phyloP scores from a whole-genome alignment of 495 filamentous ascomycete genomes.

The Aspergillus wentii region DNA sequence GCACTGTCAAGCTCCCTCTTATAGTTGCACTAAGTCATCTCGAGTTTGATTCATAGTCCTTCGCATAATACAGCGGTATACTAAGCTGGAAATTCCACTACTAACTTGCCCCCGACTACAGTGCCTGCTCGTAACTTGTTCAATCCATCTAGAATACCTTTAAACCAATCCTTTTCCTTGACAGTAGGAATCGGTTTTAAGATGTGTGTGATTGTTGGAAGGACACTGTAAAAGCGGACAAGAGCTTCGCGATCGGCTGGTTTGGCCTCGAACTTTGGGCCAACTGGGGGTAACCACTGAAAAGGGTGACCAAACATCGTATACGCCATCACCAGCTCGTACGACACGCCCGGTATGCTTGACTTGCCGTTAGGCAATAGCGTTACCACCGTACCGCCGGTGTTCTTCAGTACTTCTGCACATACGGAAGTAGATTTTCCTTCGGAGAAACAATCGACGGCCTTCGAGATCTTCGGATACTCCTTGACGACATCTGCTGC shows the following conservation, averaged over 20 bases:
- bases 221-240: conserved; percentile 10
- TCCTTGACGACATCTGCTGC: no score
- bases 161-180: no score
- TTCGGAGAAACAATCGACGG: conserved; percentile 20
- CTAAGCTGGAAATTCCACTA: no score
- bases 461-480: conserved; percentile 12
- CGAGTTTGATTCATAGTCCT: no score
- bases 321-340: conserved; percentile 14
- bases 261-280: conserved; percentile 12
- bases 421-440: conserved; percentile 16
- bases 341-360: conserved; percentile 4
- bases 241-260: conserved; percentile 11
- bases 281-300: conserved; percentile 14
- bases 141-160: no score
- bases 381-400: conserved; percentile 15
- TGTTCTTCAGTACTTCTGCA: conserved; percentile 8
- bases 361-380: conserved; percentile 9
- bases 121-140: no score
- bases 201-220: no score
- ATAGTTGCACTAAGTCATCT: no score
- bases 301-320: conserved; percentile 13
- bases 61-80: no score
- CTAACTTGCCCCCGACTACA: no score
- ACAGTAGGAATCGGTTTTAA: no score
- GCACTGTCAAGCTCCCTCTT: no score